Base-by-base conservation (phyloP, 2,329 filamentous ascomycete species). In the Exutisphaerella laricina region DNA sequence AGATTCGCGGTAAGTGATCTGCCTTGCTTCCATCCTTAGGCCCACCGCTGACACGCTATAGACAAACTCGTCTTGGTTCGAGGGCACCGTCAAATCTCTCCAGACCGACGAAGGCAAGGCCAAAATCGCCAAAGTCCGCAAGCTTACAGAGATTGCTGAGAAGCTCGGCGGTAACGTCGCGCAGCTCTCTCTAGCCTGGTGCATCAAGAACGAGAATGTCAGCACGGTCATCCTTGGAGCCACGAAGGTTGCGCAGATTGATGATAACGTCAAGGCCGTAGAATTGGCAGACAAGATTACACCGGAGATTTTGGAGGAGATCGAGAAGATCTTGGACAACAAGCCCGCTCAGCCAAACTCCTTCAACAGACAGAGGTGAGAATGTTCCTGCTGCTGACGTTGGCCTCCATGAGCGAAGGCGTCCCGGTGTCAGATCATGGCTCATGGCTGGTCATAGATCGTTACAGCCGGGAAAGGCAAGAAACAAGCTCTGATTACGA, bases 181-280 rank as follows among this genome's bases (percentile, higher is more conserved):
- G 3, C 73, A 77, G 45, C 67, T 81, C 5, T 69, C 75, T n/a
- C 65, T 80, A 23, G 78, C 77, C 1, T 81, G 78, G 77, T 58
- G 56, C 35, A 66, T 76, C 20, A 78, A 75, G 64, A 80, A 81
- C 58, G 66, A 70, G 22, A 74, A 79, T 45, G 77, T 80, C 39
- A 68, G 64, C 51, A 74, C 72, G 1, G 74, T 78, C 53, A 79
- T 79, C 39, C 67, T 77, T 6, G 75, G 77, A 31, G 71, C 70
- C 3, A 71, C 69, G 14, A 73, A 73, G 59, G 63, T 68, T 17
- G 29, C 50, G 2, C 71, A 74, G 59, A 67, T 74, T 41, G 63
- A 66, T 45, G 70, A 73, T 60, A 73, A 73, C 59, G 65, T 64
- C 56, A 68, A 66, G 52, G 68, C 70, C 2, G 45, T 73, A 39